These are phyloP conservation scores for Bipolaris sorokiniana DNA, from an alignment of 2,329 filamentous ascomycete genomes.

Conservation along the genomic window DNA sequence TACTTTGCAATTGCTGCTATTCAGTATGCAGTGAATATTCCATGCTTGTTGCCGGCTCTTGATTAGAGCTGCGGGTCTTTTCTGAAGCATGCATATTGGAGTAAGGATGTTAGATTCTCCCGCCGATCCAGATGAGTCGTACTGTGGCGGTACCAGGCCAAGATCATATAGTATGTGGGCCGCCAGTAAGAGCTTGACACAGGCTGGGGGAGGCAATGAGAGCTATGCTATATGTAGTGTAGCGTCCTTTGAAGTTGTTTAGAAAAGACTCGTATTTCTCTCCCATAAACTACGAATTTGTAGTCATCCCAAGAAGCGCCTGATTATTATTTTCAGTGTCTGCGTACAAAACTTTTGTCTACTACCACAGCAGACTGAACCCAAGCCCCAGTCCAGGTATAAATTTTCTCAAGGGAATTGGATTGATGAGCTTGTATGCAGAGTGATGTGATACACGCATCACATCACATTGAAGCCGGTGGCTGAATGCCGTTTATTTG, in stretches of 20 bases:
- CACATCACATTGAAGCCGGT: constrained; percentile 9
- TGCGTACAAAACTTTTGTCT: not conserved
- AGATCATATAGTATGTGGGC: too few species aligned
- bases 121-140: not conserved
- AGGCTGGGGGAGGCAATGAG: too few species aligned
- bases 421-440: not conserved
- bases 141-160: too few species aligned
- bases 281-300: not conserved
- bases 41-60: constrained; percentile 27
- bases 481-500: constrained; percentile 19
- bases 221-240: too few species aligned
- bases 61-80: constrained; percentile 29
- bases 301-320: not conserved
- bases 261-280: too few species aligned
- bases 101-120: not conserved
- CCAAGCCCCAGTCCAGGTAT: too few species aligned
- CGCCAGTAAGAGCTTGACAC: too few species aligned
- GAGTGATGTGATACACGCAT: constrained; percentile 1
- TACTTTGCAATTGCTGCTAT: constrained; percentile 28
- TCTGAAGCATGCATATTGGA: constrained; percentile 13
- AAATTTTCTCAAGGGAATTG: too few species aligned
- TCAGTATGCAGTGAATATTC: constrained; percentile 28
- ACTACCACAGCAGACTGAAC: too few species aligned
- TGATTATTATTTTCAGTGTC: not conserved
- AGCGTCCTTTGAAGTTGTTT: too few species aligned